These are phyloP conservation scores for Sphagnum tenellum DNA, from an alignment of 225 moss, liverwort and hornwort species.

Conservation along the genomic window DNA sequence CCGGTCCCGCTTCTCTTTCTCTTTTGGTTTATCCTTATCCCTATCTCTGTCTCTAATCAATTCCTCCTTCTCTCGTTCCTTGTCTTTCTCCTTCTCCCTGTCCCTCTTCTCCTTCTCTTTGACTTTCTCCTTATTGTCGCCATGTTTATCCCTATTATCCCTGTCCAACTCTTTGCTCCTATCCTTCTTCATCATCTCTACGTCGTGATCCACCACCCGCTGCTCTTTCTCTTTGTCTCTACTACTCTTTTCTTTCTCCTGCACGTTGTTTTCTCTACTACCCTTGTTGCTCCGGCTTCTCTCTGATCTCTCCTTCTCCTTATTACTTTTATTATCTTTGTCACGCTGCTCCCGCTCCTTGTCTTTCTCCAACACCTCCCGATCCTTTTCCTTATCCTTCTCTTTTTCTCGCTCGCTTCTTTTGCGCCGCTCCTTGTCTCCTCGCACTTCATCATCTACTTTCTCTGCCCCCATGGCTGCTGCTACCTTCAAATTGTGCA, in stretches of 20 bases:
- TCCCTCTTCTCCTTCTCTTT: conserved; percentile 35
- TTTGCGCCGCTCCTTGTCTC: too few species aligned
- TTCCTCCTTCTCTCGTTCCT: conserved; percentile 33
- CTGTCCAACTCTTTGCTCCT: conserved; percentile 45
- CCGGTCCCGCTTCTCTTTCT: conserved; percentile 17
- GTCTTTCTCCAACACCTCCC: conserved; percentile 39
- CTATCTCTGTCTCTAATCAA: conserved; percentile 33
- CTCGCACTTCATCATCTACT: too few species aligned
- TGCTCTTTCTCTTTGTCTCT: conserved; percentile 4
- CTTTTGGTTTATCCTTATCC: conserved; percentile 26
- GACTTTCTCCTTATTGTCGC: conserved; percentile 25
- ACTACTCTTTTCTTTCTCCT: conserved; percentile 11
- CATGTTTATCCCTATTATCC: conserved; percentile 31
- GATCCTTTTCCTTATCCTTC: conserved; percentile 14
- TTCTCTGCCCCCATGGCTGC: too few species aligned
- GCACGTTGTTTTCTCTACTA: conserved; percentile 12
- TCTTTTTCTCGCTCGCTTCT: too few species aligned
- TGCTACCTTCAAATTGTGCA: too few species aligned
- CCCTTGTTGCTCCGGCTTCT: conserved; percentile 16
- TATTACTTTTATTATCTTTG: conserved; percentile 18
- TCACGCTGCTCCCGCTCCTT: conserved; percentile 23
- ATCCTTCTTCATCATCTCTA: conserved; percentile 32
- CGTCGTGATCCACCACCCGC: conserved; percentile 17
- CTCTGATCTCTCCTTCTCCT: conserved; percentile 21
- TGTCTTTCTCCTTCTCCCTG: conserved; percentile 20